Percentiles rank a stretch among this genome's conserved stretches.
Conservation (phyloP, 1,284 basidiomycete genomes). For the Apiotrichum sp. region DNA sequence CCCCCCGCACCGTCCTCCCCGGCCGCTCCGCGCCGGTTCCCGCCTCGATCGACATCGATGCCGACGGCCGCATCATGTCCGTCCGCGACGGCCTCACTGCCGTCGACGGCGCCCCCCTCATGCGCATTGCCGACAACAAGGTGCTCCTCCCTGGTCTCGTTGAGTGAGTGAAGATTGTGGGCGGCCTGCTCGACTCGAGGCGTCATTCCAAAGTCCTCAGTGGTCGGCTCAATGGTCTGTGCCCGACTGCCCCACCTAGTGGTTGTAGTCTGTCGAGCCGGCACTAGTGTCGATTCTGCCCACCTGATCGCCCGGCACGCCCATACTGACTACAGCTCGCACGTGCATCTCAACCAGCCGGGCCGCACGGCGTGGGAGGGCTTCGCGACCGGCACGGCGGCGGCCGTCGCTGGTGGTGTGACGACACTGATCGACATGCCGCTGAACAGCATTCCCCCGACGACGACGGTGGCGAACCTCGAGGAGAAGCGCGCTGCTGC, state of each 20-base stretch:
- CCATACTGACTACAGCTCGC: conserved; percentile 54
- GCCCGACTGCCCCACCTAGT: no score
- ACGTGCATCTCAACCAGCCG: conserved; percentile 90
- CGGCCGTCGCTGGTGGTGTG: conserved; percentile 81
- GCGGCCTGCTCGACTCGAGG: no score
- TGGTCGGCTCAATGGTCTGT: no score
- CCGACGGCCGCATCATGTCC: conserved; percentile 61
- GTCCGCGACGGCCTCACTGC: conserved; percentile 41
- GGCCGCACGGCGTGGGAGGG: conserved; percentile 78
- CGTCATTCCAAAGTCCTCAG: no score
- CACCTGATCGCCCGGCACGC: no score
- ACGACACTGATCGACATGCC: conserved; percentile 94
- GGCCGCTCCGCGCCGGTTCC: conserved; percentile 52
- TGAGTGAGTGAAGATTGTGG: conserved; percentile 55
- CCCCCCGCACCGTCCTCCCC: conserved; percentile 56
- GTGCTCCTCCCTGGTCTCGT: conserved; percentile 76
- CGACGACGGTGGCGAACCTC: conserved; percentile 72
- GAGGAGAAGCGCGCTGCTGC: conserved; percentile 65
- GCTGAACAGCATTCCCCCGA: conserved; percentile 88
- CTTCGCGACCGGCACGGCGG: conserved; percentile 79
- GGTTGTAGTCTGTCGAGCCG: no score
- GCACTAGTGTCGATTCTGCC: no score
- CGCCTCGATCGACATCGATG: conserved; percentile 59
- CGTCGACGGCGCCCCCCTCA: conserved; percentile 26
- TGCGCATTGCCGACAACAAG: conserved; percentile 30